phyloP scores from a whole-genome alignment of 352 stramenopile species.

The Globisporangium perplexum region DNA sequence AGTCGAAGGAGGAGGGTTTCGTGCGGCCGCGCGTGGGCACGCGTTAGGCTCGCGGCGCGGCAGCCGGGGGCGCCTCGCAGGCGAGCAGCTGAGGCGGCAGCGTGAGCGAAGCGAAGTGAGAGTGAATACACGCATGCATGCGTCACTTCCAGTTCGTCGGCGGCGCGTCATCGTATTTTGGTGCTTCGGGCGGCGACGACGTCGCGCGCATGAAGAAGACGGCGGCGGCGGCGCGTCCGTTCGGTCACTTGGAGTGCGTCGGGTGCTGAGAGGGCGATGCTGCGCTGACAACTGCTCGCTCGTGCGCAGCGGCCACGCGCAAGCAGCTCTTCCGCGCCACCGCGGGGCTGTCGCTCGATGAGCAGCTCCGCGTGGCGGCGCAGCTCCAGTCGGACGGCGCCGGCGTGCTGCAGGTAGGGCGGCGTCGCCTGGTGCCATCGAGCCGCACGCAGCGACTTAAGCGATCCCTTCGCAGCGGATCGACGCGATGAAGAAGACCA shows the following conservation, averaged over 20 bases:
- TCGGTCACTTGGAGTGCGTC: background rate
- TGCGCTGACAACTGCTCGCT: background rate
- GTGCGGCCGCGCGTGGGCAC: slow-evolving; percentile 52
- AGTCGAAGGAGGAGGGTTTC: slow-evolving; percentile 85
- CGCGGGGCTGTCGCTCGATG: slow-evolving; percentile 47
- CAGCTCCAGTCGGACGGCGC: slow-evolving; percentile 44
- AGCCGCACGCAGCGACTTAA: no score
- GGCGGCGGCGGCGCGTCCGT: background rate
- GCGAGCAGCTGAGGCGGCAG: background rate
- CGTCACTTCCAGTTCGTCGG: no score
- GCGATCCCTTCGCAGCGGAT: slow-evolving; percentile 53
- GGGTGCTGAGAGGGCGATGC: no score
- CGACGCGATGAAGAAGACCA: slow-evolving; percentile 55
- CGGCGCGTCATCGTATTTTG: no score
- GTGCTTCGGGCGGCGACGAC: no score
- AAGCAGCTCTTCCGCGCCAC: slow-evolving; percentile 71
- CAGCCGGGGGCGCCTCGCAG: background rate
- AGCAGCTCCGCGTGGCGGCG: slow-evolving; percentile 51
- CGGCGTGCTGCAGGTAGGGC: slow-evolving; percentile 46
- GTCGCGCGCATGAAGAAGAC: background rate
- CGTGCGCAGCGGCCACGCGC: slow-evolving; percentile 13
- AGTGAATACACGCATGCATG: no score
- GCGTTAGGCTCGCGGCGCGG: slow-evolving; percentile 24
- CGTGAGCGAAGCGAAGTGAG: background rate
- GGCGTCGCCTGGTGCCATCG: no score